Evolutionary conservation across 2,329 filamentous ascomycete species (phyloP).

Genomic region (Neonectria magnoliae): DNA sequence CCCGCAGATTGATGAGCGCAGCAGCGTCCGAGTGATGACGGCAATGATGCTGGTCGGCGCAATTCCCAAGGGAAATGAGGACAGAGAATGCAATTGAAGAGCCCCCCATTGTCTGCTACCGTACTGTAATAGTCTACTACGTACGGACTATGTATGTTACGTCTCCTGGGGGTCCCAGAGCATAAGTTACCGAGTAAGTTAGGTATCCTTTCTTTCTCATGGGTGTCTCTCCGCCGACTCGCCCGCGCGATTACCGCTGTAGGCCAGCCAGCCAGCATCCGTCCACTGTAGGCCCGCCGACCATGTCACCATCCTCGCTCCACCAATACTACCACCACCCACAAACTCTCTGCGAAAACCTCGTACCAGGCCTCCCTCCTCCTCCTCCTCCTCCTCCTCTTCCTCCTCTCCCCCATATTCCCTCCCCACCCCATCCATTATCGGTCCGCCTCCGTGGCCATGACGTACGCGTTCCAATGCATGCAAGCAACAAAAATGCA

Average conservation of each 20-base stretch:
- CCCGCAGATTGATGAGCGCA: background rate
- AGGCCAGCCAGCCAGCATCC: background rate
- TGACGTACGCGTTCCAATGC: background rate
- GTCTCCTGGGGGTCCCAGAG: background rate
- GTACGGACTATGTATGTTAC: too few species aligned
- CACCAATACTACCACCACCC: too few species aligned
- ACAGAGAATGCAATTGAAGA: background rate
- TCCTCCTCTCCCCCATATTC: background rate
- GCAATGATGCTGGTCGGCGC: slow-evolving; percentile 2
- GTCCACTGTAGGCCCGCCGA: background rate
- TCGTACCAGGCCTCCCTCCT: background rate
- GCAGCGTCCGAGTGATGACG: background rate
- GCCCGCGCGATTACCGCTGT: slow-evolving; percentile 1
- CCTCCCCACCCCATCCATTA: background rate
- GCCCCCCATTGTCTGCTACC: background rate
- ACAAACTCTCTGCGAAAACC: too few species aligned
- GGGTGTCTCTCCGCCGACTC: background rate
- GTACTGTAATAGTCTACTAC: background rate
- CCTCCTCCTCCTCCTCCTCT: too few species aligned
- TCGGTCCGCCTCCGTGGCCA: background rate
- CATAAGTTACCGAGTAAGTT: too few species aligned
- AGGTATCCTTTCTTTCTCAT: background rate
- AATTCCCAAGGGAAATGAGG: background rate
- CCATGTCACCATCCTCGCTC: background rate
- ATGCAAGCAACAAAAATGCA: background rate